Conservation (phyloP, 495 filamentous ascomycete species). For the Penicillium lividum region DNA sequence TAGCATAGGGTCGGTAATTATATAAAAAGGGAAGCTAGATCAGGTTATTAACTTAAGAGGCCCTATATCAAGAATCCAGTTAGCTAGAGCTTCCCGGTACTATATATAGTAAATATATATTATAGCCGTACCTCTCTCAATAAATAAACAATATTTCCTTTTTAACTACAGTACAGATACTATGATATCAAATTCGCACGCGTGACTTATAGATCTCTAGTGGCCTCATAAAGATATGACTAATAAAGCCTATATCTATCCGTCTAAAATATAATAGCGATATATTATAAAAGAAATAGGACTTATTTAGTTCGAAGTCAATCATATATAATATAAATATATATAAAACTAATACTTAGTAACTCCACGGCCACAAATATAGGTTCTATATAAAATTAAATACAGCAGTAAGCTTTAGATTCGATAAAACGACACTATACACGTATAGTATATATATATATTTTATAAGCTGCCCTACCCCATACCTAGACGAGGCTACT, state of each 20-base stretch:
- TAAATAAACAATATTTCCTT: slow-evolving; percentile 1
- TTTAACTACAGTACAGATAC: slow-evolving; percentile 3
- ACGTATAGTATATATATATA: not conserved
- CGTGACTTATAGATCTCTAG: slow-evolving; percentile 1
- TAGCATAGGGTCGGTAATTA: not conserved
- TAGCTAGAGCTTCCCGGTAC: slow-evolving; percentile 1
- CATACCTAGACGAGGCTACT: not conserved
- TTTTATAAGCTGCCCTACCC: not conserved
- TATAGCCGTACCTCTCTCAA: not conserved
- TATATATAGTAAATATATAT: too few relatives aligned
- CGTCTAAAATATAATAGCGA: too few relatives aligned
- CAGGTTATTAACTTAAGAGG: not conserved
- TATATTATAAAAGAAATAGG: not conserved
- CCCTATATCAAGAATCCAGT: slow-evolving; percentile 2
- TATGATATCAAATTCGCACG: slow-evolving; percentile 1
- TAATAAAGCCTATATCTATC: slow-evolving; percentile 2
- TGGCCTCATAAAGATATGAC: slow-evolving; percentile 1
- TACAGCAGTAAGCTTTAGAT: not conserved
- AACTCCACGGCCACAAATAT: too few relatives aligned
- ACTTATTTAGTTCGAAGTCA: not conserved
- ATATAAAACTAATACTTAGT: not conserved
- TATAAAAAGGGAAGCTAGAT: slow-evolving; percentile 1
- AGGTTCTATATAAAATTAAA: too few relatives aligned
- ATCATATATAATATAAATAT: slow-evolving; percentile 5
- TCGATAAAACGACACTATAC: slow-evolving; percentile 4